phyloP scores from a whole-genome alignment of 1,139 yeast genomes.

The Kodamaea anthophila region DNA sequence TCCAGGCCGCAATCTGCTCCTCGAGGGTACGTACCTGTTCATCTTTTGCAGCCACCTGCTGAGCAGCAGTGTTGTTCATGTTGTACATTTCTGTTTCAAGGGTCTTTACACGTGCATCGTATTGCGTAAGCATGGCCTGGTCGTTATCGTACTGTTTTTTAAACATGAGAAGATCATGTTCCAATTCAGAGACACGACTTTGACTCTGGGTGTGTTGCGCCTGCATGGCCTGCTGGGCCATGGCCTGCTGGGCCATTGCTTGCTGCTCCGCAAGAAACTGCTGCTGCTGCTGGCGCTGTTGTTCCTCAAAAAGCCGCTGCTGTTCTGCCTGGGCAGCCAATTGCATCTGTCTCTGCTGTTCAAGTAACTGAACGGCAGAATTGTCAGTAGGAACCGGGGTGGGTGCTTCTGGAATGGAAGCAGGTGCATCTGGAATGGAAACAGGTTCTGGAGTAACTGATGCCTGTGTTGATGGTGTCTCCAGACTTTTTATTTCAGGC shows the following conservation, averaged over 20 bases:
- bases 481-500: constrained; percentile 54
- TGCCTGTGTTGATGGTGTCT: no score
- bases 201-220: constrained; percentile 64
- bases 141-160: constrained; percentile 84
- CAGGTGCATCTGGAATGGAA: constrained; percentile 37
- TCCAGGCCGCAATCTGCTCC: constrained; percentile 77
- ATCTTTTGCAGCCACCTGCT: constrained; percentile 73
- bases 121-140: constrained; percentile 77
- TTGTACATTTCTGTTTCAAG: constrained; percentile 69
- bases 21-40: constrained; percentile 65
- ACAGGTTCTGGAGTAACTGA: constrained; percentile 34
- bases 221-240: constrained; percentile 27
- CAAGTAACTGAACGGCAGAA: constrained; percentile 41
- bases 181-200: constrained; percentile 75
- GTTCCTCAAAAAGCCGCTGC: constrained; percentile 62
- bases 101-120: constrained; percentile 78
- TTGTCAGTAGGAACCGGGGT: constrained; percentile 39
- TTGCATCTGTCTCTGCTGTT: constrained; percentile 40
- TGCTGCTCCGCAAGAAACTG: constrained; percentile 49
- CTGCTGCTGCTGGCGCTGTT: constrained; percentile 59
- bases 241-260: no score
- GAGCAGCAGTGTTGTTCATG: constrained; percentile 60
- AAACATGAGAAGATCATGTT: constrained; percentile 70
- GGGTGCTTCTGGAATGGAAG: constrained; percentile 32
- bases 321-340: constrained; percentile 49